These are phyloP conservation scores for Corynespora cassiicola DNA, from an alignment of 2,329 filamentous ascomycete genomes.

Conservation along the genomic window DNA sequence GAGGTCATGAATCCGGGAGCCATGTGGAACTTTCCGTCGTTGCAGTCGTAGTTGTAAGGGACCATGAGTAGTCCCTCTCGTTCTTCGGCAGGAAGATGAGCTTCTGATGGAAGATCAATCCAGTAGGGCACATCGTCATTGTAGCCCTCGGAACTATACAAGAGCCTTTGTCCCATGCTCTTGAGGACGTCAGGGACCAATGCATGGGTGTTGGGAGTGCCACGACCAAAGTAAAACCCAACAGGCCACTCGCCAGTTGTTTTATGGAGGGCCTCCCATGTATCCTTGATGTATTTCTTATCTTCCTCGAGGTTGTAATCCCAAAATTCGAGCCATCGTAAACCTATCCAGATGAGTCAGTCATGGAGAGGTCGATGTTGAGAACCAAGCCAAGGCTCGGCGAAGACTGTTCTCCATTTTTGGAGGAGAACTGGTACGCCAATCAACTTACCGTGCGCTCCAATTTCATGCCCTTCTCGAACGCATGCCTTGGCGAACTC, in stretches of 20 bases:
- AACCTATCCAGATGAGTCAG: conserved; percentile 15
- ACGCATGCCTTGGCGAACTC: conserved; percentile 54
- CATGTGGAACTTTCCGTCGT: conserved; percentile 55
- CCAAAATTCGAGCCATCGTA: conserved; percentile 59
- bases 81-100: conserved; percentile 31
- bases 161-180: conserved; percentile 56
- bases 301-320: conserved; percentile 52
- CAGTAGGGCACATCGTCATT: conserved; percentile 63
- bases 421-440: too few species aligned
- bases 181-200: conserved; percentile 58
- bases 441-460: conserved; percentile 47
- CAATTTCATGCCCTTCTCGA: conserved; percentile 57
- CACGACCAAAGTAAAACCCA: conserved; percentile 59
- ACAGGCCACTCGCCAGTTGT: conserved; percentile 50
- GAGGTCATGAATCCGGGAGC: conserved; percentile 50
- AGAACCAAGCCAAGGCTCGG: background rate
- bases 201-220: conserved; percentile 53
- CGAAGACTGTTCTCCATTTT: background rate
- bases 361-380: too few species aligned
- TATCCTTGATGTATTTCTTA: conserved; percentile 52
- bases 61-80: conserved; percentile 49
- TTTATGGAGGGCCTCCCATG: conserved; percentile 42
- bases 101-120: conserved; percentile 55
- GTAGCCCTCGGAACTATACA: conserved; percentile 58
- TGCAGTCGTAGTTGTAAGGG: conserved; percentile 49